These are phyloP conservation scores for Scheffersomyces cryptocercus DNA, from an alignment of 1,139 yeast species.

Conservation along the genomic window DNA sequence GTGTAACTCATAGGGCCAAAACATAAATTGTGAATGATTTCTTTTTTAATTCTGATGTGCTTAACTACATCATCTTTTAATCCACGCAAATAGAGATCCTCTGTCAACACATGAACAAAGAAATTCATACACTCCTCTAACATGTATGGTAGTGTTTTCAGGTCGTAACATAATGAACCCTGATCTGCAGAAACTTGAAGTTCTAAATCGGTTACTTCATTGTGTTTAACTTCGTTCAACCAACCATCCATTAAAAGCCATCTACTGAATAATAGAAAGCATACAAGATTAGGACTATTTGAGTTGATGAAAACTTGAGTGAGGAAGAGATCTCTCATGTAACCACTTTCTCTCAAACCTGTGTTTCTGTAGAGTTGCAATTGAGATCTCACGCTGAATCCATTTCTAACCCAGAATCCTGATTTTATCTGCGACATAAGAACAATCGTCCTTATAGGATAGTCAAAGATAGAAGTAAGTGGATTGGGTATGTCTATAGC, in stretches of 20 bases:
- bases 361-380: conserved; percentile 76
- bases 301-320: conserved; percentile 65
- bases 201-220: background rate
- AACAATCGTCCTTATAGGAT: conserved; percentile 72
- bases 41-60: conserved; percentile 57
- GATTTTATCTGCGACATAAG: conserved; percentile 56
- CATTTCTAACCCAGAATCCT: conserved; percentile 63
- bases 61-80: conserved; percentile 51
- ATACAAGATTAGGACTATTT: conserved; percentile 57
- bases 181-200: background rate
- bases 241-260: conserved; percentile 68
- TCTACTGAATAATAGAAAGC: conserved; percentile 62
- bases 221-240: conserved; percentile 17
- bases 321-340: conserved; percentile 71
- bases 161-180: conserved; percentile 38
- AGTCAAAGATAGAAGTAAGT: conserved; percentile 56
- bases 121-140: conserved; percentile 79
- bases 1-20: conserved; percentile 74
- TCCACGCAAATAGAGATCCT: conserved; percentile 60
- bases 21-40: conserved; percentile 76
- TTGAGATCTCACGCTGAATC: conserved; percentile 73
- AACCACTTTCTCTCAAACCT: conserved; percentile 84
- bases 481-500: conserved; percentile 18
- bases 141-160: conserved; percentile 53
- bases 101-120: conserved; percentile 69